Conservation (phyloP, 345 rosid species). For the Anacardium occidentale region DNA sequence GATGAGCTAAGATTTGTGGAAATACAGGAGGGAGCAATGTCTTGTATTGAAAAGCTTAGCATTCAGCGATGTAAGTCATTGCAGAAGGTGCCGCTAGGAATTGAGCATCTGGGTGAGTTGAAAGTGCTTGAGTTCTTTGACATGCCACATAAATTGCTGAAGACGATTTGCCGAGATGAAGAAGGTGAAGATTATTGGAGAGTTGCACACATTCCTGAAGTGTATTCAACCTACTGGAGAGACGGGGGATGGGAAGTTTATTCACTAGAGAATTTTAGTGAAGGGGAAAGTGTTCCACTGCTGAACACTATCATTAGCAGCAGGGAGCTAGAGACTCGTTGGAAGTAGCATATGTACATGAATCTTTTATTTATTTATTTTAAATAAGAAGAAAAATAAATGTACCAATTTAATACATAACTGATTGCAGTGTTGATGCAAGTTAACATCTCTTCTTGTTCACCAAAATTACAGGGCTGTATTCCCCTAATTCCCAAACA, state of each 20-base stretch:
- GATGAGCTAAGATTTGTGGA: constrained; percentile 23
- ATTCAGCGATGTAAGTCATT: constrained; percentile 27
- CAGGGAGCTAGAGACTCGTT: constrained; percentile 25
- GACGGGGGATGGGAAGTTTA: constrained; percentile 31
- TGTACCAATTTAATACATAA: too few relatives aligned
- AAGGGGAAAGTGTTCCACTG: constrained; percentile 12
- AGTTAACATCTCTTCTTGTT: too few relatives aligned
- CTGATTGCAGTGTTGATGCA: too few relatives aligned
- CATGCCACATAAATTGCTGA: constrained; percentile 28
- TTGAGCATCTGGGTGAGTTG: constrained; percentile 25
- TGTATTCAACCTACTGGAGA: constrained; percentile 27
- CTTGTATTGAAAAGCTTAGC: constrained; percentile 23
- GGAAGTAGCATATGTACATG: not conserved
- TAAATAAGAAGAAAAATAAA: too few relatives aligned
- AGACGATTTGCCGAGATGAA: constrained; percentile 21
- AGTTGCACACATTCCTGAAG: constrained; percentile 30
- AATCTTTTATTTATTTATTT: not conserved
- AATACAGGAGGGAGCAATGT: constrained; percentile 31
- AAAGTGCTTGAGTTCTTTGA: constrained; percentile 30
- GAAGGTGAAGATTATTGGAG: constrained; percentile 28
- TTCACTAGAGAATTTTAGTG: constrained; percentile 12
- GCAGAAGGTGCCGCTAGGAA: constrained; percentile 34
- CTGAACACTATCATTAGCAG: constrained; percentile 14
- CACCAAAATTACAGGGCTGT: too few relatives aligned
- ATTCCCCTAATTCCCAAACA: too few relatives aligned